Evolutionary conservation across 2,329 filamentous ascomycete genomes (phyloP).

Genomic region (Sporothrix inflata): DNA sequence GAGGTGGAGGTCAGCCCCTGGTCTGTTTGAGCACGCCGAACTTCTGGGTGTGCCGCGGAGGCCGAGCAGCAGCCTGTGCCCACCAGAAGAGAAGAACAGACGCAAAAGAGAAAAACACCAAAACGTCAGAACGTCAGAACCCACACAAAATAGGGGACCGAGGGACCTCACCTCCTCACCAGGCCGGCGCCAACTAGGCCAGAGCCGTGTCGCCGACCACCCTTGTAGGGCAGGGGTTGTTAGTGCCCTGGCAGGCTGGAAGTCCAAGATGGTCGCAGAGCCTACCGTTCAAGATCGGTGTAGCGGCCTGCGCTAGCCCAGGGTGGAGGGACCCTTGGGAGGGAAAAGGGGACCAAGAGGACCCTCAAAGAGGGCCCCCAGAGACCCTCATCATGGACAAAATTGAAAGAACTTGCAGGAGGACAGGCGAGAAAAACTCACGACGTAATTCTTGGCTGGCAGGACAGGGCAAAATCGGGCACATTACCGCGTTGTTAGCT

Average conservation of each 20-base stretch:
- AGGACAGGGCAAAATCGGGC: background rate
- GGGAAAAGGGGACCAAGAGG: background rate
- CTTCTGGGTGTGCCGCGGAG: conserved; percentile 3
- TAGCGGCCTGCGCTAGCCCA: conserved; percentile 17
- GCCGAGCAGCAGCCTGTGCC: background rate
- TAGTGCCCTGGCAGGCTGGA: background rate
- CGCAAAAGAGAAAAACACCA: background rate
- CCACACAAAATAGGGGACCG: background rate
- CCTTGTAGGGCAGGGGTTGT: conserved; percentile 7
- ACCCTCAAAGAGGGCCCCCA: background rate
- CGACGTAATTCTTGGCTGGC: conserved; percentile 12
- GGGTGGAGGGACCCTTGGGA: background rate
- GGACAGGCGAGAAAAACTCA: too few species aligned
- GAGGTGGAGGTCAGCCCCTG: conserved; percentile 5
- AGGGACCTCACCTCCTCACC: background rate
- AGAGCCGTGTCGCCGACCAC: conserved; percentile 11
- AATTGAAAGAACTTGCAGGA: background rate
- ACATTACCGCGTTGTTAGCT: background rate
- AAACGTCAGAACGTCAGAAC: background rate
- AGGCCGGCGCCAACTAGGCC: conserved; percentile 5
- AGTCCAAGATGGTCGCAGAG: background rate
- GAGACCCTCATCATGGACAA: background rate
- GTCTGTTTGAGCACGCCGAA: conserved; percentile 26
- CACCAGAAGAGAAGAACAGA: background rate
- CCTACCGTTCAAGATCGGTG: conserved; percentile 14